Evolutionary conservation across 257 asterid genomes (phyloP), one percentile per base, ranked within the genome.

Genomic region (Ilex aquifolium): DNA sequence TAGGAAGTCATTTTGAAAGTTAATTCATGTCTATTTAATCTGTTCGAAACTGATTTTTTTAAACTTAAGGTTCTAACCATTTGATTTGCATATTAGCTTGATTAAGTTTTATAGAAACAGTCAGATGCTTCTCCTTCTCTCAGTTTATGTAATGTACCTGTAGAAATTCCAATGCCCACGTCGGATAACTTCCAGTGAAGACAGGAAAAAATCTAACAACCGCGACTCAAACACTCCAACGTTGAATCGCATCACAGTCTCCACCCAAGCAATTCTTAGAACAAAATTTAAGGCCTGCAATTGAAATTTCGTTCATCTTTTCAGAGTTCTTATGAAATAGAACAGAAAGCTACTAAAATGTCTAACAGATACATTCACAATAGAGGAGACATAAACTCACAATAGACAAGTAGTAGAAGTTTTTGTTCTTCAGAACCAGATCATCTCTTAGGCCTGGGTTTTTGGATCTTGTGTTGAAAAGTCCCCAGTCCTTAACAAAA

Each of bases 161-260:
- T 88, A 92, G 75, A 72, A 92, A 80, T 93, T 93, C 99, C 99
- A 93, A 58, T 93, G 99, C 27, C 97, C 99, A 13, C 99, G 99
- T 6, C 99, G 85, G 15, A 93, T 78, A 67, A 93, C 88, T 82
- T 93, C 99, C 44, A 93, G 55, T 0, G 99, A 93, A 61, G 97
- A 97, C 42, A 93, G 81, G 50, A 68, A 48, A 61, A 93, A 93
- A 21, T 85, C 95, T 31, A 93, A 80, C 82, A 93, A 62, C 14
- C 86, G 80, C 0, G 83, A 80, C 78, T 93, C 90, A 10, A 90
- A 73, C 65, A 62, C 15, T 71, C 95, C 77, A 13, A 71, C 44
- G 6, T 76, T 84, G 80, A 83, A 87, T 59, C 67, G 68, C 90
- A 85, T 80, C 31, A 93, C 83, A 0, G 88, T 80, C 78, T 90